These are phyloP conservation scores for Fistulifera solaris DNA, from an alignment of 108 stramenopile genomes.

Conservation along the genomic window DNA sequence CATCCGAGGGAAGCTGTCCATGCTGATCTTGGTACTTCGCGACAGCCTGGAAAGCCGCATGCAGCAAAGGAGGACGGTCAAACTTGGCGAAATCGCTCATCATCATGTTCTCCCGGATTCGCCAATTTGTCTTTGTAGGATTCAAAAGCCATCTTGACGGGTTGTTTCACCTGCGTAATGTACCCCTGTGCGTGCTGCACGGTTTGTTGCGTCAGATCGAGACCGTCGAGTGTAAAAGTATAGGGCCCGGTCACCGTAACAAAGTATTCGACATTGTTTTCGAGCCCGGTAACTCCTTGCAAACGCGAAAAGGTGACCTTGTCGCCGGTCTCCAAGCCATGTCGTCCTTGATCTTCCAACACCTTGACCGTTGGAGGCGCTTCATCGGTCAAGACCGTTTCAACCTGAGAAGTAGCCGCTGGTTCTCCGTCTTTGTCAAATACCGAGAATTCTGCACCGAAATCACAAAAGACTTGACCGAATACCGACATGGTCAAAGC, in stretches of 20 bases:
- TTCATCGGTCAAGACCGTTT: constrained; percentile 68
- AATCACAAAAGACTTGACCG: constrained; percentile 93
- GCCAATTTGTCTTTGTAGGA: constrained; percentile 67
- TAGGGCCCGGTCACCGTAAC: constrained; percentile 87
- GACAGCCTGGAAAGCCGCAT: constrained; percentile 81
- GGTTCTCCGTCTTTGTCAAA: constrained; percentile 90
- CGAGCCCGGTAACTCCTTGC: constrained; percentile 69
- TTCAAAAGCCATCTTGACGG: constrained; percentile 76
- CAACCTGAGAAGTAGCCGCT: constrained; percentile 81
- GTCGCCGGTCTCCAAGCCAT: constrained; percentile 94
- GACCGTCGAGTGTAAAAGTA: constrained; percentile 79
- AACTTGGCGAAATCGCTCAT: constrained; percentile 98
- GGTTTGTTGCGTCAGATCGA: constrained; percentile 26
- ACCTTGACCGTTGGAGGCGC: constrained; percentile 84
- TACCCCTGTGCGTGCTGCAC: constrained; percentile 62
- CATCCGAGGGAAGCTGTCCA: constrained; percentile 67
- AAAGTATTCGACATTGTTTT: constrained; percentile 44
- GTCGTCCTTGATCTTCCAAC: constrained; percentile 93
- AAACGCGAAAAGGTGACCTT: constrained; percentile 82
- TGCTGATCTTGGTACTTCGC: constrained; percentile 36
- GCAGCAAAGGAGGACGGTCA: constrained; percentile 84
- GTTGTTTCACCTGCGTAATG: constrained; percentile 91
- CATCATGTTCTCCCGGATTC: constrained; percentile 80
- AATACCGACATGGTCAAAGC: constrained; percentile 77
- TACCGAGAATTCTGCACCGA: constrained; percentile 83